Conservation (phyloP, 2,329 filamentous ascomycete species). For the Laburnicola sp. region DNA sequence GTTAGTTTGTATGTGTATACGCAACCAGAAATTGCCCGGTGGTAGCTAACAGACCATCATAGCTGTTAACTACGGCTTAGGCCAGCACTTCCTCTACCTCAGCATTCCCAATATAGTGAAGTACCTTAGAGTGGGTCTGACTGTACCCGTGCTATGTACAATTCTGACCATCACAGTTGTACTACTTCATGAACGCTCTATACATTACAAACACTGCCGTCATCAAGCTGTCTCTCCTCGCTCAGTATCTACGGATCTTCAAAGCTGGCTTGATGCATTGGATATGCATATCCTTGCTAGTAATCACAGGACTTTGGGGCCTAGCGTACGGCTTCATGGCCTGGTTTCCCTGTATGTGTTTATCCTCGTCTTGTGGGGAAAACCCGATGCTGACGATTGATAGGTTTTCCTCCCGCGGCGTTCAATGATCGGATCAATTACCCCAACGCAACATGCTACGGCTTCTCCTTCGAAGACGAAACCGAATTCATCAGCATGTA, state of each 20-base stretch:
- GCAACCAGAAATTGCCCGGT: too few species aligned
- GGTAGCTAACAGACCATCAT: slow-evolving; percentile 11
- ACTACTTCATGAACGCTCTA: slow-evolving; percentile 33
- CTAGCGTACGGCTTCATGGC: slow-evolving; percentile 31
- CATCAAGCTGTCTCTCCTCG: slow-evolving; percentile 42
- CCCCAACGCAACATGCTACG: slow-evolving; percentile 31
- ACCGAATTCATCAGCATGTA: slow-evolving; percentile 30
- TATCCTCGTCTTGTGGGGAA: background rate
- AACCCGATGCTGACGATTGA: background rate
- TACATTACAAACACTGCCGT: slow-evolving; percentile 38
- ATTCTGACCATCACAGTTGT: slow-evolving; percentile 19
- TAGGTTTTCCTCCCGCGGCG: slow-evolving; percentile 26
- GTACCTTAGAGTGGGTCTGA: slow-evolving; percentile 16
- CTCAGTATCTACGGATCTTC: slow-evolving; percentile 46
- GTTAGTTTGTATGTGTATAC: slow-evolving; percentile 25
- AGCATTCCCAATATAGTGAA: slow-evolving; percentile 8
- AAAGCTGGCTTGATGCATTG: slow-evolving; percentile 34
- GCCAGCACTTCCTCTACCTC: slow-evolving; percentile 38
- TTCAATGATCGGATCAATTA: slow-evolving; percentile 27
- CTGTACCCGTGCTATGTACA: slow-evolving; percentile 9
- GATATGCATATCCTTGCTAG: slow-evolving; percentile 29
- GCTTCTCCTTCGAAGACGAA: slow-evolving; percentile 26
- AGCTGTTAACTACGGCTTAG: slow-evolving; percentile 39
- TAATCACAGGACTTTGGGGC: slow-evolving; percentile 35
- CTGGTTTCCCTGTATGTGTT: slow-evolving; percentile 33